Conservation (phyloP, 1,284 basidiomycete species). For the Crepidotus sp. region DNA sequence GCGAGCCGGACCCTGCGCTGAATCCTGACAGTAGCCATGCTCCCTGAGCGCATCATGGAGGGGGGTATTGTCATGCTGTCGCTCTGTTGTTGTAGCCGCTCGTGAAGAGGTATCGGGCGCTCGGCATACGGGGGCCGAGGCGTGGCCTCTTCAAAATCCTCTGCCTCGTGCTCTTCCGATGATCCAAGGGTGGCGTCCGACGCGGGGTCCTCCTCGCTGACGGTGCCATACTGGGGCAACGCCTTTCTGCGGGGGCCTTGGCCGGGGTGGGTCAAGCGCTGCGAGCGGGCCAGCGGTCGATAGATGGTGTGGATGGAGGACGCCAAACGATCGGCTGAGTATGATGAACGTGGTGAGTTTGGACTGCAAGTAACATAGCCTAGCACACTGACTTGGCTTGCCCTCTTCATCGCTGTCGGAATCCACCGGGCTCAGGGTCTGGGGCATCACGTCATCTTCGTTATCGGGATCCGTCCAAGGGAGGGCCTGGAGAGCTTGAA, state of each 20-base stretch:
- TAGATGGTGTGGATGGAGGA: constrained; percentile 84
- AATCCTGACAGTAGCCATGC: constrained; percentile 62
- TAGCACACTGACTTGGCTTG: constrained; percentile 27
- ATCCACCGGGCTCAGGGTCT: constrained; percentile 34
- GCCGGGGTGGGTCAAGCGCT: constrained; percentile 32
- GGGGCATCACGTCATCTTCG: constrained; percentile 49
- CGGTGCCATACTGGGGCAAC: constrained; percentile 19
- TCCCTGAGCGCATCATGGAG: constrained; percentile 40
- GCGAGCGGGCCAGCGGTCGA: constrained; percentile 65
- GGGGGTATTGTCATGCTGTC: constrained; percentile 19
- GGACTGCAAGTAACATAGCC: neutral
- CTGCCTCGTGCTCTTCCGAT: constrained; percentile 34
- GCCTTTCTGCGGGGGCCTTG: constrained; percentile 17
- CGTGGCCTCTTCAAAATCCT: constrained; percentile 48
- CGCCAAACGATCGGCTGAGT: constrained; percentile 44
- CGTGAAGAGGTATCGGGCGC: constrained; percentile 21
- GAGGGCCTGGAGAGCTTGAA: constrained; percentile 74
- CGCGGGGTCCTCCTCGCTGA: constrained; percentile 26
- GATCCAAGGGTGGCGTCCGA: constrained; percentile 25
- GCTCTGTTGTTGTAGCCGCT: constrained; percentile 12
- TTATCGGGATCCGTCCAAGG: constrained; percentile 66
- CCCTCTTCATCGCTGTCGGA: constrained; percentile 57
- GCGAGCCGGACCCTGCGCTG: constrained; percentile 67
- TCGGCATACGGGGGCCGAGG: constrained; percentile 30
- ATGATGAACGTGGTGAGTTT: neutral